Evolutionary conservation across 768 basidiomycete genomes (phyloP).

Genomic region (Tubosaeta brunneosetosa): DNA sequence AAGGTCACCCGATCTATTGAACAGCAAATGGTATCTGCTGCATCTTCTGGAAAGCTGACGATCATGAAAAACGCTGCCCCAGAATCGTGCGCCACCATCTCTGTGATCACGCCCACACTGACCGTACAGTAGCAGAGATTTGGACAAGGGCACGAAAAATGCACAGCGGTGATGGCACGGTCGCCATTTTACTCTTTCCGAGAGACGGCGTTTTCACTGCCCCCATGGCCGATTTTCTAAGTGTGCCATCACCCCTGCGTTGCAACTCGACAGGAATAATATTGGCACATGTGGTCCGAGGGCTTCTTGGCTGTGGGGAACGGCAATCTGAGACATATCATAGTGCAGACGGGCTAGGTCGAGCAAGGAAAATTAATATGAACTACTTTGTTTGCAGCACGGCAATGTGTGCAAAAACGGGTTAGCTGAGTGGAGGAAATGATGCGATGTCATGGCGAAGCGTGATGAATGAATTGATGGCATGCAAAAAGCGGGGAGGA

Average conservation of each 20-base stretch:
- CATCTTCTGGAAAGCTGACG: conserved; percentile 83
- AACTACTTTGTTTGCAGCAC: conserved; percentile 7
- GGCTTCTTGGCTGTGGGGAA: neutral
- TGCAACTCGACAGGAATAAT: neutral
- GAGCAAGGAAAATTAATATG: conserved; percentile 17
- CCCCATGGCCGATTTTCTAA: neutral
- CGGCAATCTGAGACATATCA: conserved; percentile 14
- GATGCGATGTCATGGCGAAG: conserved; percentile 18
- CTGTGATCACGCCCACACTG: neutral
- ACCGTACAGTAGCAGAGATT: conserved; percentile 14
- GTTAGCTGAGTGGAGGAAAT: conserved; percentile 7
- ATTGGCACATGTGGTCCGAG: neutral
- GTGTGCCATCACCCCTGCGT: neutral
- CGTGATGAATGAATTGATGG: conserved; percentile 13
- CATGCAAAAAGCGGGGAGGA: conserved; percentile 19
- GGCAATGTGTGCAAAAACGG: conserved; percentile 14
- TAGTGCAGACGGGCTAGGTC: conserved; percentile 14
- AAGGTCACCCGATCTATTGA: conserved; percentile 94
- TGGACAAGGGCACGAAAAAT: conserved; percentile 13
- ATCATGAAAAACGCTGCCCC: conserved; percentile 74
- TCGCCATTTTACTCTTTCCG: neutral
- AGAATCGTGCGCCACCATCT: conserved; percentile 21
- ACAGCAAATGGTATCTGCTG: conserved; percentile 83
- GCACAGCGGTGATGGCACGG: conserved; percentile 16
- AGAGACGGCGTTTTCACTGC: conserved; percentile 5